These are phyloP conservation scores for Sugiyamaella marilandica DNA, from an alignment of 805 yeast species.

Conservation along the genomic window DNA sequence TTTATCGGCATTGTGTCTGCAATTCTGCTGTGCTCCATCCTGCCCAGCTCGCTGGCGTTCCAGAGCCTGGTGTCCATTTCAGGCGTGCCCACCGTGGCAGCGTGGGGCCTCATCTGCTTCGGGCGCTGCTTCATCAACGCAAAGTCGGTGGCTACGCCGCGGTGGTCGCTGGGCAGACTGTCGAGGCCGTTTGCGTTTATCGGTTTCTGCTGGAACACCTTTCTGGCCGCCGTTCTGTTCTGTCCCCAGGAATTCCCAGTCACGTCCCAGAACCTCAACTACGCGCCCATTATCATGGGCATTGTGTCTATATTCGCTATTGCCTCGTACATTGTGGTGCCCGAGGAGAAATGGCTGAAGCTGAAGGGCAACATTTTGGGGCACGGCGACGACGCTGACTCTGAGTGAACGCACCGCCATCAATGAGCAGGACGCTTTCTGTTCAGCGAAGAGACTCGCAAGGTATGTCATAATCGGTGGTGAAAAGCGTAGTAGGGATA, in stretches of 20 bases:
- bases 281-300: constrained; percentile 22
- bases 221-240: constrained; percentile 16
- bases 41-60: constrained; percentile 23
- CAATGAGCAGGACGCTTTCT: too few species aligned
- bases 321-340: constrained; percentile 14
- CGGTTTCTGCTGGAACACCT: constrained; percentile 20
- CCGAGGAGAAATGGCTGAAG: constrained; percentile 20
- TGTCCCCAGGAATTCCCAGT: constrained; percentile 25
- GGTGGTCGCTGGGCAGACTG: constrained; percentile 19
- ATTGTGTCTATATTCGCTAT: constrained; percentile 21
- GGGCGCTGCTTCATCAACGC: constrained; percentile 19
- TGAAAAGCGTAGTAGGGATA: too few species aligned
- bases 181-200: constrained; percentile 20
- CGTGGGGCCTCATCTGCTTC: constrained; percentile 22
- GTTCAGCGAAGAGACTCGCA: too few species aligned
- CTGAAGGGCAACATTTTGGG: constrained; percentile 3
- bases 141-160: constrained; percentile 9
- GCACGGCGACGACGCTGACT: background rate
- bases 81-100: constrained; percentile 23
- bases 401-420: background rate
- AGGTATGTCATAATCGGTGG: too few species aligned
- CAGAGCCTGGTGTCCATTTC: constrained; percentile 23
- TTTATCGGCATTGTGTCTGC: constrained; percentile 22
- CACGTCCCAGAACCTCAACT: constrained; percentile 19
- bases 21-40: constrained; percentile 20